Evolutionary conservation across 164 flowering plant genomes (phyloP).

Genomic region (Liquidambar formosana): DNA sequence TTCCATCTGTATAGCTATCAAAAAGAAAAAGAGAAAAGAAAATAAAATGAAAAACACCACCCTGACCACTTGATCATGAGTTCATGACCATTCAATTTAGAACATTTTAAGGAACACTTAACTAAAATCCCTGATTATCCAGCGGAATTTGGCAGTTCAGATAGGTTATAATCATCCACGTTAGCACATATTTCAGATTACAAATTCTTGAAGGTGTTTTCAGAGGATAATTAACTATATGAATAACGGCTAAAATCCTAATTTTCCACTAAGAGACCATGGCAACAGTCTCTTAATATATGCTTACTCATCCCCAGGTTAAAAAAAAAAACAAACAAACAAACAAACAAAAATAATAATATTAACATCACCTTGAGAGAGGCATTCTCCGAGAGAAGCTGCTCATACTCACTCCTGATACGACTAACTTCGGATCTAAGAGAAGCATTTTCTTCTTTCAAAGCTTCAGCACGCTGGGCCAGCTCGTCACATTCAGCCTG

Average conservation of each 20-base stretch:
- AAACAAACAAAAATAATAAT: too few relatives aligned
- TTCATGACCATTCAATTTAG: not conserved
- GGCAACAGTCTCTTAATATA: not conserved
- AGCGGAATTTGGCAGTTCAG: not conserved
- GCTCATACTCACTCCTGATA: conserved; percentile 73
- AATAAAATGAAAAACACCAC: too few relatives aligned
- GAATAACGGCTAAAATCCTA: too few relatives aligned
- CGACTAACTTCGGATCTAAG: conserved; percentile 72
- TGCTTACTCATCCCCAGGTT: not conserved
- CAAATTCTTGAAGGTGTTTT: not conserved
- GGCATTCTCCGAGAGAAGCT: conserved; percentile 70
- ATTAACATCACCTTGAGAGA: conserved; percentile 66
- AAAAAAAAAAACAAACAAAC: not conserved
- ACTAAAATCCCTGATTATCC: not conserved
- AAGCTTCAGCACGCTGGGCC: conserved; percentile 74
- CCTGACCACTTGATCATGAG: too few relatives aligned
- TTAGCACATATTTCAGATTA: not conserved
- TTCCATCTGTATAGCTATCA: too few relatives aligned
- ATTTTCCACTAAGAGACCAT: not conserved
- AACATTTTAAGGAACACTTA: not conserved
- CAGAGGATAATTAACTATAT: too few relatives aligned
- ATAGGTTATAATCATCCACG: not conserved
- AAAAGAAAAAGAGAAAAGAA: too few relatives aligned
- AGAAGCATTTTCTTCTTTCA: conserved; percentile 77
- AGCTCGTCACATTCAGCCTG: conserved; percentile 98